These are phyloP conservation scores for Silene conica DNA, from an alignment of 148 eudicot genomes.

Conservation along the genomic window DNA sequence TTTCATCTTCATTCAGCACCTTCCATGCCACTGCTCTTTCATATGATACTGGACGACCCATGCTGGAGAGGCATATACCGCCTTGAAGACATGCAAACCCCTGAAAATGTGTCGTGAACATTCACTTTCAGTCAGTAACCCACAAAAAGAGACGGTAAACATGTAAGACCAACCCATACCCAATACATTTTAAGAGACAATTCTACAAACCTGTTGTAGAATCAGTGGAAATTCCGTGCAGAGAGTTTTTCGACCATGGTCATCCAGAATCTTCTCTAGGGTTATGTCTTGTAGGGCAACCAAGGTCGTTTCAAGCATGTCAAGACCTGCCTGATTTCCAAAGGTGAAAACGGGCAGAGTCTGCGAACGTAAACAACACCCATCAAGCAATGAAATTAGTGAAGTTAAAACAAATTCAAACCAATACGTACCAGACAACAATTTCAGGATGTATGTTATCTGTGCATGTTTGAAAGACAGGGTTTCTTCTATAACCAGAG, in stretches of 20 bases:
- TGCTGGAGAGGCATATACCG: conserved; percentile 79
- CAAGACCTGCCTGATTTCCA: conserved; percentile 79
- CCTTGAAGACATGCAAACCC: conserved; percentile 86
- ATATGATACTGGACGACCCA: conserved; percentile 78
- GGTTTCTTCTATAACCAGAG: too few relatives aligned
- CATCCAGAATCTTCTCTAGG: conserved; percentile 62
- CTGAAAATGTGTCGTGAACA: conserved; percentile 24
- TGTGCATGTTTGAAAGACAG: too few relatives aligned
- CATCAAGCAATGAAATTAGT: neutral
- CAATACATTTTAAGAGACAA: too few relatives aligned
- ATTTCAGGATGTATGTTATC: neutral
- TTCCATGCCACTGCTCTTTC: conserved; percentile 93
- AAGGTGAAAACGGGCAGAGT: conserved; percentile 65
- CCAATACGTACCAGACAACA: neutral
- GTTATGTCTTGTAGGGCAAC: conserved; percentile 72
- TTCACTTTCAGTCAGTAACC: neutral
- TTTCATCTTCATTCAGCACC: conserved; percentile 74
- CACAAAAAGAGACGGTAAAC: too few relatives aligned
- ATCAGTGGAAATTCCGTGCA: conserved; percentile 58
- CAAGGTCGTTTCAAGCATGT: conserved; percentile 75
- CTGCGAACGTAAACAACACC: conserved; percentile 27
- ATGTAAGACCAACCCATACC: too few relatives aligned
- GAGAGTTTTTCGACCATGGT: conserved; percentile 58
- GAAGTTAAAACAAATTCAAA: neutral
- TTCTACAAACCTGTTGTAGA: conserved; percentile 47